Percentiles rank a stretch among this genome's conserved stretches.
Conservation (phyloP, 148 eudicot genomes). For the Silene latifolia region DNA sequence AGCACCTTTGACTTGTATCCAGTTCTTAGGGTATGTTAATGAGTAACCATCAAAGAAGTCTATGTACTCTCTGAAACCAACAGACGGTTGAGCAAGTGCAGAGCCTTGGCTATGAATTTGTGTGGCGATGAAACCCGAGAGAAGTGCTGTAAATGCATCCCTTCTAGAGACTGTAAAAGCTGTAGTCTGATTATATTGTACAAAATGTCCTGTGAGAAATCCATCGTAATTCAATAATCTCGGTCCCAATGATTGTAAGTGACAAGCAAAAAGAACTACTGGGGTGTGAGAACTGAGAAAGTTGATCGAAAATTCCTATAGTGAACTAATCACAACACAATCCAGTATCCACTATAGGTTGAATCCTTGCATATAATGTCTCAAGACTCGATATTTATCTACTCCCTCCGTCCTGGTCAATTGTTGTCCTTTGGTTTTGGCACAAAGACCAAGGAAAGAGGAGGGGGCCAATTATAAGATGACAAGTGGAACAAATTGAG, state of each 20-base stretch:
- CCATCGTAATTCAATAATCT: conserved; percentile 33
- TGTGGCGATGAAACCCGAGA: conserved; percentile 53
- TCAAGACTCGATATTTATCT: too few relatives aligned
- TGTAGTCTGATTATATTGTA: conserved; percentile 72
- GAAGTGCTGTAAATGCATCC: conserved; percentile 43
- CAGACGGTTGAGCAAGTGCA: conserved; percentile 55
- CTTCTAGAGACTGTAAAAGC: conserved; percentile 89
- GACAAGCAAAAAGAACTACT: too few relatives aligned
- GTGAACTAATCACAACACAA: too few relatives aligned
- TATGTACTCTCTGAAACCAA: conserved; percentile 64
- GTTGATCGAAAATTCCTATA: too few relatives aligned
- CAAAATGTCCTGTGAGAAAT: conserved; percentile 52
- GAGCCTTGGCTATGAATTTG: conserved; percentile 23
- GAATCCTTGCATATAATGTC: too few relatives aligned
- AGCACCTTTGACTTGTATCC: conserved; percentile 97
- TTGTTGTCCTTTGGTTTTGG: too few relatives aligned
- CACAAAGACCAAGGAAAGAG: too few relatives aligned
- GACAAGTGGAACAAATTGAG: too few relatives aligned
- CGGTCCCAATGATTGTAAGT: not conserved
- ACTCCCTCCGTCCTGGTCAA: too few relatives aligned
- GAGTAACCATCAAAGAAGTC: conserved; percentile 93
- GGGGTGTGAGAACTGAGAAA: too few relatives aligned
- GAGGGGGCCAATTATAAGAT: too few relatives aligned
- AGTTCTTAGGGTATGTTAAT: conserved; percentile 67
- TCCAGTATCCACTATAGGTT: too few relatives aligned